Evolutionary conservation across 768 basidiomycete species (phyloP), one percentile per base, ranked within the genome.

Genomic region (Ramaria rubella): DNA sequence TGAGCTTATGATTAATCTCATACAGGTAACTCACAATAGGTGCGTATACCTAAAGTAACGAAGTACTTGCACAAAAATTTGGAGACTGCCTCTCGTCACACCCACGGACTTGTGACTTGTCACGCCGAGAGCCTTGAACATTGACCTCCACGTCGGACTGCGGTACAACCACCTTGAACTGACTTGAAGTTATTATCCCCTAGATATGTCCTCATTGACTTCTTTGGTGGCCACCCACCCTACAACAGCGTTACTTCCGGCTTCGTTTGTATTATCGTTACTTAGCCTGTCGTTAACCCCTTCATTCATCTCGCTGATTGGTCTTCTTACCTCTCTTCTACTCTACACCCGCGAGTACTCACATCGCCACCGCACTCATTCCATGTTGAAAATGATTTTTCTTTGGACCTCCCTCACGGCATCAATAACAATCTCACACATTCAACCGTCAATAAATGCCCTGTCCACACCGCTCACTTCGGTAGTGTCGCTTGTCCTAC

Each of bases 361-460:
- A 34, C 61, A 4, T 60, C 59, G 15, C 61, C 67, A 26, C 12
- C 29, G 31, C 26, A 51, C 60, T 1, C 29, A 48, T 23, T 58
- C 49, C 1, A 46, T 42, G 4, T 31, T 52, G 1, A 48, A 46
- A 6, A 52, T 57, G 2, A 45, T 57, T n/a, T 49, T 57, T 1
- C 63, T 68, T 29, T 46, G 67, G 24, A 9, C 61, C 14, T 38
- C 61, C 19, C 45, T 71, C 24, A 62, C 72, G 0, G 33, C 65
- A 2, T 68, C 69, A 0, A 60, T 67, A 21, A 62, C 55, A 21
- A 29, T 66, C 11, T 63, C 65, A 2, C 67, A 72, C 46, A 45
- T 66, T 31, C 59, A 56, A 4, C 63, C 72, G 1, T 66, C 72
- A 2, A 29, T 67, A 3, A 17, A 29, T 82, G 77, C 55, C 3